These are phyloP conservation scores for Fragilariopsis cylindrus DNA, from an alignment of 108 stramenopile genomes.

Conservation along the genomic window DNA sequence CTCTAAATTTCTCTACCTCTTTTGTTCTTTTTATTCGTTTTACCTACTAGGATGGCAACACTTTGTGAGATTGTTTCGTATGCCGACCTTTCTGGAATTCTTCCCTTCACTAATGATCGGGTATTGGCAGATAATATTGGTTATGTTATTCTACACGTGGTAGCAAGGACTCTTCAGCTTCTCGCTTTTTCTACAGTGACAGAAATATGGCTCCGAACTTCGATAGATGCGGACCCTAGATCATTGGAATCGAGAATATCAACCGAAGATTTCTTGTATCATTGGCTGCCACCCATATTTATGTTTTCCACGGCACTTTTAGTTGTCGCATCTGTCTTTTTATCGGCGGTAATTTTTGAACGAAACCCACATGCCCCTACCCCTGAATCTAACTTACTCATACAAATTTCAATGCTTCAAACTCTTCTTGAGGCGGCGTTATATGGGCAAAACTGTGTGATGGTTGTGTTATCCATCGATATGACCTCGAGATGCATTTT, in stretches of 20 bases:
- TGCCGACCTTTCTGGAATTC: conserved; percentile 23
- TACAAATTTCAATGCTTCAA: conserved; percentile 11
- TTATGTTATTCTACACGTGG: conserved; percentile 29
- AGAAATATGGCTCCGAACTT: conserved; percentile 35
- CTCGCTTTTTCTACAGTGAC: conserved; percentile 32
- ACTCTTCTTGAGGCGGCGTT: conserved; percentile 23
- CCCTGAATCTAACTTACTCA: conserved; percentile 7
- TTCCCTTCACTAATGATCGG: conserved; percentile 14
- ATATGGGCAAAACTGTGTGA: conserved; percentile 25
- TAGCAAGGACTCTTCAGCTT: conserved; percentile 25
- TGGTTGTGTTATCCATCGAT: conserved; percentile 20
- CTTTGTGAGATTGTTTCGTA: conserved; percentile 13
- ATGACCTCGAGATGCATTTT: conserved; percentile 29
- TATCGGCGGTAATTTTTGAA: conserved; percentile 16
- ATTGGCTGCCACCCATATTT: conserved; percentile 19
- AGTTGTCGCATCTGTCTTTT: conserved; percentile 23
- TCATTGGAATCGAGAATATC: conserved; percentile 1
- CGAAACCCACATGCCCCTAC: conserved; percentile 1
- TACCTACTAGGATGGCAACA: conserved; percentile 8
- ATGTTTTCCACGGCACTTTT: conserved; percentile 7
- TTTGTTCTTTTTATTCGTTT: background rate
- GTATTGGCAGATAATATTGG: conserved; percentile 34
- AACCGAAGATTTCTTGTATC: background rate
- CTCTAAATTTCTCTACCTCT: background rate
- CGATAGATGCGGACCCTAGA: conserved; percentile 24